phyloP scores from a whole-genome alignment of 768 basidiomycete species.

The Tricholoma matsutake region DNA sequence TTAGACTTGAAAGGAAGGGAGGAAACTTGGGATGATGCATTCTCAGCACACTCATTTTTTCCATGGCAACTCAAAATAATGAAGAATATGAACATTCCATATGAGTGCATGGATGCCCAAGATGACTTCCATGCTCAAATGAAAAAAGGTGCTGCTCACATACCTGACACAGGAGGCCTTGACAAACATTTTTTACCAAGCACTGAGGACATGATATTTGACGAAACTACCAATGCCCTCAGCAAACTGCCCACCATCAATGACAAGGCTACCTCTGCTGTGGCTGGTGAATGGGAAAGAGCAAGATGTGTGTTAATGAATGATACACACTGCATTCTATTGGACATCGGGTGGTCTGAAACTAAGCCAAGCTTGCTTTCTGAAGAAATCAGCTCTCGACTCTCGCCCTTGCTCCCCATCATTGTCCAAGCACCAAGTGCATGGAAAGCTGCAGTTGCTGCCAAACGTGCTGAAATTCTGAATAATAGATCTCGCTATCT shows the following conservation, averaged over 20 bases:
- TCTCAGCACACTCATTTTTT: slow-evolving; percentile 2
- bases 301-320: background rate
- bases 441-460: background rate
- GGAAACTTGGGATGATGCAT: slow-evolving; percentile 16
- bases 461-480: background rate
- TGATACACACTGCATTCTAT: background rate
- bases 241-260: background rate
- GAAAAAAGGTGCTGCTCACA: background rate
- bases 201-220: background rate
- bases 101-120: slow-evolving; percentile 27
- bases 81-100: slow-evolving; percentile 22
- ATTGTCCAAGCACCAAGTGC: background rate
- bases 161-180: background rate
- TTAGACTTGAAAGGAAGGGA: slow-evolving; percentile 14
- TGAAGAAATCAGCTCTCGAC: background rate
- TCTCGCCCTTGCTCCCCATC: background rate
- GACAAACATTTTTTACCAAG: background rate
- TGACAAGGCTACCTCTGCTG: no score
- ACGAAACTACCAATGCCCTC: background rate
- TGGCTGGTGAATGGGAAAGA: background rate
- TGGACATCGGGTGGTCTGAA: background rate
- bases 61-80: slow-evolving; percentile 13
- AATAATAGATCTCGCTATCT: background rate
- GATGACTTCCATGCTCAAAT: slow-evolving; percentile 25
- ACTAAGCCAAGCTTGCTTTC: background rate